These are phyloP conservation scores for Tuber magnatum DNA, from an alignment of 495 filamentous ascomycete species.

Conservation along the genomic window DNA sequence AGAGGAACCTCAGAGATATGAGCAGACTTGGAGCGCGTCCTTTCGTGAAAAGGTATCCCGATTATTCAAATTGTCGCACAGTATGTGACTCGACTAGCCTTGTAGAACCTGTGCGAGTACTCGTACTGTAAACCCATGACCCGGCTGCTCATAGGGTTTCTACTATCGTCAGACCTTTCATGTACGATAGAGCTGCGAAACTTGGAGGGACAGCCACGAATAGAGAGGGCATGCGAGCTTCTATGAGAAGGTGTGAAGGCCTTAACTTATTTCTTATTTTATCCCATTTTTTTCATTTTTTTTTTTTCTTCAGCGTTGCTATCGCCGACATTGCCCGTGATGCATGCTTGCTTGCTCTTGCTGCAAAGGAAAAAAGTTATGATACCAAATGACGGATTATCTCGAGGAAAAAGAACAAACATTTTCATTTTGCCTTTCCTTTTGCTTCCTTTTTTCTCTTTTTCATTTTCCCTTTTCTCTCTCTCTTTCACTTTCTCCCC, in stretches of 20 bases:
- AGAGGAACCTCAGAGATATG: background rate
- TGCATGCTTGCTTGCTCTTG: background rate
- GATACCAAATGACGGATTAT: background rate
- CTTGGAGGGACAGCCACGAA: background rate
- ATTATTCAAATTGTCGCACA: background rate
- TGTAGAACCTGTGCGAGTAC: background rate
- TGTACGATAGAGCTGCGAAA: background rate
- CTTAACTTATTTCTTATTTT: too few species aligned
- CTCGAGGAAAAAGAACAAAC: background rate
- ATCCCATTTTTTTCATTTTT: too few species aligned
- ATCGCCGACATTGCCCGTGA: background rate
- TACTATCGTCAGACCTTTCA: background rate
- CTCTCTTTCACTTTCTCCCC: constrained; percentile 3
- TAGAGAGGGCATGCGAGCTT: background rate
- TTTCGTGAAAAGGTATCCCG: background rate
- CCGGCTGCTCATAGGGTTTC: background rate
- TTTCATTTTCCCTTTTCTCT: too few species aligned
- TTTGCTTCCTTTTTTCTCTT: constrained; percentile 13
- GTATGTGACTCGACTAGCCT: background rate
- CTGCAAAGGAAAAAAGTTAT: background rate
- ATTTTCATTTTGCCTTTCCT: constrained; percentile 15
- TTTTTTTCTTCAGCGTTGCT: too few species aligned
- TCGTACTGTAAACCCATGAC: background rate
- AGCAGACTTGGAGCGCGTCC: background rate
- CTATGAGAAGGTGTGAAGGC: background rate